phyloP scores from a whole-genome alignment of 805 yeast species.

The Scheffersomyces lignosus region DNA sequence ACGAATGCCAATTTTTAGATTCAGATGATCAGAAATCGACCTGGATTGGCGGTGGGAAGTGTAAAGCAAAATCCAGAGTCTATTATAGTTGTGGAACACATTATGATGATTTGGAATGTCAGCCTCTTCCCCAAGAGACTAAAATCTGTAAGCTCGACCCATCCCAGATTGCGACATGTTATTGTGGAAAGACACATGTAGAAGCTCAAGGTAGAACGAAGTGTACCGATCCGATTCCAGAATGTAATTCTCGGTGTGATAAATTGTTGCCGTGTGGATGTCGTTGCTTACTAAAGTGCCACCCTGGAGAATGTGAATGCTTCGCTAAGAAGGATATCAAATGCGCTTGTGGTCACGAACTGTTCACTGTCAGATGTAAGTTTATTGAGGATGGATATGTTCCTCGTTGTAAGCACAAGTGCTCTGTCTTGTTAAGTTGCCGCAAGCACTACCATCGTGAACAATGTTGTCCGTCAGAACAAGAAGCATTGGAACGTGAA shows the following conservation, averaged over 20 bases:
- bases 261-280: constrained; percentile 73
- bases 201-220: constrained; percentile 44
- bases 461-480: constrained; percentile 71
- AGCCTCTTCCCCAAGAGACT: constrained; percentile 37
- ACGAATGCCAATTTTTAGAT: constrained; percentile 20
- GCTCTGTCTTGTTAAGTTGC: constrained; percentile 74
- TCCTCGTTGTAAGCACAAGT: constrained; percentile 70
- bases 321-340: constrained; percentile 46
- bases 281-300: constrained; percentile 67
- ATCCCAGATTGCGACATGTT: constrained; percentile 58
- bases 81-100: constrained; percentile 67
- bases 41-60: constrained; percentile 36
- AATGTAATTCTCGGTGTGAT: constrained; percentile 66
- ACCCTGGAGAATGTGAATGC: constrained; percentile 76
- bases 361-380: constrained; percentile 64
- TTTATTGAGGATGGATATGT: constrained; percentile 48
- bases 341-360: constrained; percentile 63
- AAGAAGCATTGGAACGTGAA: constrained; percentile 55
- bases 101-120: constrained; percentile 51
- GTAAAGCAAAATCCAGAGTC: constrained; percentile 43
- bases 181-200: constrained; percentile 70
- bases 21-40: constrained; percentile 5
- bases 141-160: constrained; percentile 66
- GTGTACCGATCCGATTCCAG: constrained; percentile 80
- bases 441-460: constrained; percentile 74